Evolutionary conservation across 805 yeast species (phyloP), one percentile per base, ranked within the genome.

Genomic region (Candida alai): DNA sequence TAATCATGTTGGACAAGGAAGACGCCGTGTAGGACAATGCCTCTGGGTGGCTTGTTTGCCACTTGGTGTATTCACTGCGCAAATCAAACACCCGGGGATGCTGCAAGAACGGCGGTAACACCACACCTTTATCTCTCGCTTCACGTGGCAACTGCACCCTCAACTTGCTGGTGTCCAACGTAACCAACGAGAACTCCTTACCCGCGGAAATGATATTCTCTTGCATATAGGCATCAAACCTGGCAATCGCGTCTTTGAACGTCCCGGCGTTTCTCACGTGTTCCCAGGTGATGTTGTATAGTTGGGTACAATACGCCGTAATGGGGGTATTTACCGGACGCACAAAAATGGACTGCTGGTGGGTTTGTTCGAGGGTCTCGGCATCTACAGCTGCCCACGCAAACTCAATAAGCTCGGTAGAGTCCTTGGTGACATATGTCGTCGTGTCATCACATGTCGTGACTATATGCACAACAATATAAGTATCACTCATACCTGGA

Each of bases 101-200:
- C 53, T 80, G 85, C 39, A 89, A 60, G 52, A 81, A 85, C 4
- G 74, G 67, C 0, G 96, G 96, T 36, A 88, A 67, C 4, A 68
- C 72, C 37, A 83, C 78, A 8, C 76, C 72, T 52, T 82, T 77
- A 51, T 85, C 95, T 25, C 86, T 68, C 6, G 95, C 85, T 54
- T 87, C 95, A 30, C 94, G 70, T 9, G 84, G 82, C 22, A 89
- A 60, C 49, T 80, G 82, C 30, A 89, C 89, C 40, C 88, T 70
- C 30, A 88, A 62, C 48, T 80, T 80, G 80, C 82, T 78, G 8
- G 81, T 68, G 49, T 78, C 76, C 41, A 76, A 65, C 1, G 87
- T 71, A 31, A 87, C 79, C 45, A 87, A 75, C 3, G 78, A 65
- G 52, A 84, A 80, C 24, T 78, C 79, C 31, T 58, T 54, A 8